Conservation (phyloP, 768 basidiomycete genomes). For the Coprinopsis cinerea region DNA sequence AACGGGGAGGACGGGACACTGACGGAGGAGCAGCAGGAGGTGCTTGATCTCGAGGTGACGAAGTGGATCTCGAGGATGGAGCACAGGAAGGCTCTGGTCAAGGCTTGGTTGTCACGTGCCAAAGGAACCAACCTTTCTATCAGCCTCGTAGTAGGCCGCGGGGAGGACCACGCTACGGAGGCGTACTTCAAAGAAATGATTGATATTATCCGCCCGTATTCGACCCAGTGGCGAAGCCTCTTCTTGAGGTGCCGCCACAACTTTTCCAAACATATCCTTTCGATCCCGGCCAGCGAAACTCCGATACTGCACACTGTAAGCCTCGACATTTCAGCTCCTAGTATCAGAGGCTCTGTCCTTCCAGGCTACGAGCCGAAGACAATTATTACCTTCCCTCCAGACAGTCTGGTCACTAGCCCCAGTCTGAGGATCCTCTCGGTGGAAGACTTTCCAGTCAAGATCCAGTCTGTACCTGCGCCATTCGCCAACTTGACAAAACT, state of each 20-base stretch:
- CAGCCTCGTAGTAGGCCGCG: not conserved
- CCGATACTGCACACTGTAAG: not conserved
- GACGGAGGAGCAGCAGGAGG: not conserved
- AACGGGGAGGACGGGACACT: not conserved
- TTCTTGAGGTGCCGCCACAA: constrained; percentile 6
- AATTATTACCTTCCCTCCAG: not conserved
- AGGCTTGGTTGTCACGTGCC: not conserved
- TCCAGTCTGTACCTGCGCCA: not conserved
- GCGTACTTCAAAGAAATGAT: not conserved
- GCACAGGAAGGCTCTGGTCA: not conserved
- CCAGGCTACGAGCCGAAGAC: not conserved
- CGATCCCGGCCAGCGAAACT: constrained; percentile 6
- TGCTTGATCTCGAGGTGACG: not conserved
- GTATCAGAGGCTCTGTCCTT: not conserved
- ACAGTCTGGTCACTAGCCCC: not conserved
- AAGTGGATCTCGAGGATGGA: constrained; percentile 9
- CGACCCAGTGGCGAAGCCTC: constrained; percentile 9
- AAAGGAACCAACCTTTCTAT: constrained; percentile 2
- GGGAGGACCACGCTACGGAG: not conserved
- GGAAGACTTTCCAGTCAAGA: not conserved
- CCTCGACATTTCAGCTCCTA: not conserved
- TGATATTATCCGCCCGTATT: not conserved
- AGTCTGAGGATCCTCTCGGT: not conserved
- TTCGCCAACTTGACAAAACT: not conserved
- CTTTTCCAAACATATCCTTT: constrained; percentile 9